Evolutionary conservation across 164 flowering plant species (phyloP), one percentile per base, ranked within the genome.

Genomic region (Brasenia schreberi): DNA sequence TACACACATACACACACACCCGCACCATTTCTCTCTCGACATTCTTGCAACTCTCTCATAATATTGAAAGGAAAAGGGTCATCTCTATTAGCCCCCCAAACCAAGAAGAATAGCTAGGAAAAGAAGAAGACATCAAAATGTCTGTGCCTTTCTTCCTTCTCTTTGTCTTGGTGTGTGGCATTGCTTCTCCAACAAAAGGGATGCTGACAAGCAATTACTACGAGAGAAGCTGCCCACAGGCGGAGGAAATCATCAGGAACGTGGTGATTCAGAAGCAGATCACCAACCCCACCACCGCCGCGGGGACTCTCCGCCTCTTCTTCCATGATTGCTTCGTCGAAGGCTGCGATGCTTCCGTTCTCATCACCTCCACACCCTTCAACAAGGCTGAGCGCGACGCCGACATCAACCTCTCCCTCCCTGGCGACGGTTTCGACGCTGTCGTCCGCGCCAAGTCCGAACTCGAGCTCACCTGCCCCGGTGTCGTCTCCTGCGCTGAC

Each of bases 401-500:
- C 33, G 87, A 87, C 59, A 74, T 81, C 71, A 88, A 87, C 72
- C 85, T 79, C 68, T 83, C 90, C 61, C 85, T 88, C 66, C 83
- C 96, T 5, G 92, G 96, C 0, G 92, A 88, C 65, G 92, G 74
- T 44, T 88, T 86, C 73, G 96, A 88, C 61, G 77, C 82, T 18
- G 71, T 88, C 44, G 67, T 74, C 39, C 77, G 81, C 0, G 81
- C 81, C 69, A 88, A 88, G 70, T 79, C 85, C 18, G 81, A 83
- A 43, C 73, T 88, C 6, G 95, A 88, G 72, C 80, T 88, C 52
- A 43, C 76, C 14, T 88, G 95, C 72, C 95, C 95, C 19, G 84
- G 84, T 58, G 67, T 75, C 5, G 95, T 88, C 43, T 88, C 95
- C 56, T 88, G 95, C 72, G 62, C 95, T 33, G 95, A 88, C 64